Base-by-base conservation (phyloP, 345 rosid species). In the Euphorbia lathyris region DNA sequence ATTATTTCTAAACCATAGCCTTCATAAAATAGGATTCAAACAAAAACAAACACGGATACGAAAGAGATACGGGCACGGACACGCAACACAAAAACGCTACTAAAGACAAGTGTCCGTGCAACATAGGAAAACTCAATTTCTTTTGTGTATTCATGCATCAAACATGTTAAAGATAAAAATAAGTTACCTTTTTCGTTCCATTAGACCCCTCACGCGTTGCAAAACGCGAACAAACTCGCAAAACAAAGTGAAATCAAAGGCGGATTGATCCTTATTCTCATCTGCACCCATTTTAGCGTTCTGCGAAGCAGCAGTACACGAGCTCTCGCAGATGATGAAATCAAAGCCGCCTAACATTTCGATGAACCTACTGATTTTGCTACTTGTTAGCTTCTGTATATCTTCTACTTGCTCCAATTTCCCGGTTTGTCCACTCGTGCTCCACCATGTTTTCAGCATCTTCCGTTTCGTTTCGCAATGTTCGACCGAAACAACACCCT, bases 361-460 rank as follows among this genome's bases (percentile, higher is more conserved):
- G 4, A 81, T 20, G 65, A 90, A 73, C 69, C 23, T 58, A 76
- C 83, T 85, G 3, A 95, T 72, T 77, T 70, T 90, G 47, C 63
- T 86, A 59, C 83, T 86, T 1, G 84, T 88, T 67, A 95, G 85
- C 75, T 67, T 86, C 68, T 73, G 81, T 45, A 92, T 78, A 48
- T 76, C 91, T 53, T 90, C 96, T 69, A 92, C 69, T 76, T 83
- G 87, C 76, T 87, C 88, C 86, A 95, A 66, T 68, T 87, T 90
- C 47, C 99, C 99, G 0, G 82, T 82, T 67, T 95, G 98, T 67
- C 84, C 82, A 0, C 85, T 86, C 30, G 48, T 78, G 27, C 61
- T 76, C 99, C 99, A 92, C 97, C 99, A 95, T 65, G 75, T 81
- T 77, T 50, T 82, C 19, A 90, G 74, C 55, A 95, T 84, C 78